Evolutionary conservation across 2,329 filamentous ascomycete genomes (phyloP), one percentile per base, ranked within the genome.

Genomic region (Hymenoscyphus repandus): DNA sequence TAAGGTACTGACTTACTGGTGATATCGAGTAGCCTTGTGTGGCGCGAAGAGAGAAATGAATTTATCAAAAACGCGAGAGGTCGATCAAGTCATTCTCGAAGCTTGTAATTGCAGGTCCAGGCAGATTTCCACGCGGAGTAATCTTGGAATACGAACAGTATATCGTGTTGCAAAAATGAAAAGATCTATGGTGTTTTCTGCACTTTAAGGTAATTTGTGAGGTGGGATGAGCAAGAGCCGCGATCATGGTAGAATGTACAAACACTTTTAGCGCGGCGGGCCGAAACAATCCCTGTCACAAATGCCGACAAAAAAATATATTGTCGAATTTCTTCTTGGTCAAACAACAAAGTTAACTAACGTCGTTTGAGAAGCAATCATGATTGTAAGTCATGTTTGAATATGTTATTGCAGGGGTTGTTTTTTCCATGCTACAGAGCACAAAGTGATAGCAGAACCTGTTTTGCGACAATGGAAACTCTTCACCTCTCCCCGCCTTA

Each of bases 41-140:
- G 62, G 62, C 62, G 64, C 58, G 54, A 56, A 51, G 42, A 47
- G 46, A 50, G 49, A 53, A 46, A 46, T 18, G 46, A 49, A 43
- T 54, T 55, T 59, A 50, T 62, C 44, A 55, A 54, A 58, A 60
- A 59, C 53, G 37, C 37, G 47, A 37, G 22, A 45, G 49, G 49
- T 42, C 45, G 52, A 56, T 66, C 63, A 66, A 62, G 58, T 65
- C 64, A 66, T 66, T 52, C 53, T 64, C 43, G 48, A 42, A 41
- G n/a, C 32, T 32, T 7, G 5, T 22, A 17, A 10, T 34, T 37
- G 7, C 20, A 11, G 10, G 12, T 27, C 32, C 18, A 38, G 17
- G 11, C 32, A 31, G 18, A 20, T 17, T 13, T 17, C 13, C 13
- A 9, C 7, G n/a, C 22, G 20, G 44, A 22, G 5, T n/a, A 13